Evolutionary conservation across 768 basidiomycete species (phyloP), one percentile per base, ranked within the genome.

Genomic region (Phaeolepiota aurea): DNA sequence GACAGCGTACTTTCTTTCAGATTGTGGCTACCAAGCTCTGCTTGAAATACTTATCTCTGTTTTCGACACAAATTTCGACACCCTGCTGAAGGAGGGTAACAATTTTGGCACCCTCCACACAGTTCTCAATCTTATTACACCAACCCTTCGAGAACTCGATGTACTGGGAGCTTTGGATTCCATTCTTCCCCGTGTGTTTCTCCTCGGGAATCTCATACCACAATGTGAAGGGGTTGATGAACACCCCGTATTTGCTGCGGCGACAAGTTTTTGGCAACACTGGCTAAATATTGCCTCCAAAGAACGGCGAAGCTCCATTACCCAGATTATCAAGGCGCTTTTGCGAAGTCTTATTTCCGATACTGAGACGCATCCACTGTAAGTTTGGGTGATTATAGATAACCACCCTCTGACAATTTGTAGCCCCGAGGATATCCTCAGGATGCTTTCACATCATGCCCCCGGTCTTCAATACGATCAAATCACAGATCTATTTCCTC

Each of bases 401-500:
- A 33, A 5, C 35, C n/a, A 37, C 19, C 34, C 15, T 36, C 22
- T 50, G n/a, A 45, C 31, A 44, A 32, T 14, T 16, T 28, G 15
- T 40, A 77, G 77, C 22, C 71, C 74, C 4, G 69, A 70, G 39
- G 58, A 74, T 43, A 58, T 78, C 10, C 54, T 77, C 5, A 49
- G 46, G 16, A 52, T 69, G 25, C 42, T 73, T 4, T 45, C 58
- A 2, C 51, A 57, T 12, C 54, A 59, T 3, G 57, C 62, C 15
- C 59, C 60, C 16, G 66, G 65, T 3, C 47, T 72, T 16, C 45
- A 54, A 3, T 39, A 72, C 10, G 55, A 74, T 5, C 48, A 73
- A 13, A 48, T 77, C 3, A 40, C 44, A 7, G 77, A 78, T 23
- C 59, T 83, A 28, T 69, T 84, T 47, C 82, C 79, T 0, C 57